phyloP scores from a whole-genome alignment of 805 yeast genomes.

The Priceomyces castillae region DNA sequence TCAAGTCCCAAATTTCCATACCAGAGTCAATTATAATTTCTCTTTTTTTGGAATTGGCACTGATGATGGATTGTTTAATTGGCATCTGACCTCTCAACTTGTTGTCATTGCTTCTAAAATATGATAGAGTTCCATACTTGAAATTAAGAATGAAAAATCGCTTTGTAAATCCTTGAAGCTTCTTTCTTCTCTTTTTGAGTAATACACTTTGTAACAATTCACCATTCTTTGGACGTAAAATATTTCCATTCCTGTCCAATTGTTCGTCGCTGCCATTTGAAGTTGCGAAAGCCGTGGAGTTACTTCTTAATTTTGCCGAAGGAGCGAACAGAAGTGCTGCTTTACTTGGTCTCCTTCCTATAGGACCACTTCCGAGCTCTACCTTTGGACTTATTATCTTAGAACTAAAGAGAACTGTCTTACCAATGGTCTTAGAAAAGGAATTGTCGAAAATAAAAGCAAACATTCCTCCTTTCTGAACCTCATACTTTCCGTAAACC shows the following conservation, averaged over 20 bases:
- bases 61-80: slow-evolving; percentile 72
- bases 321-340: neutral
- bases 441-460: slow-evolving; percentile 94
- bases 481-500: slow-evolving; percentile 60
- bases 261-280: neutral
- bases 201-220: slow-evolving; percentile 76
- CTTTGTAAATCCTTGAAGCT: slow-evolving; percentile 80
- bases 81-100: slow-evolving; percentile 91
- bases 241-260: slow-evolving; percentile 8
- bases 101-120: slow-evolving; percentile 70
- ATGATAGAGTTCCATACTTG: slow-evolving; percentile 78
- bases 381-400: slow-evolving; percentile 15
- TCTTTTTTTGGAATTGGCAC: slow-evolving; percentile 65
- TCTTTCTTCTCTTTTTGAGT: slow-evolving; percentile 75
- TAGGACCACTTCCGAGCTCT: neutral
- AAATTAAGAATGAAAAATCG: slow-evolving; percentile 82
- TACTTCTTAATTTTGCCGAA: neutral
- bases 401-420: slow-evolving; percentile 67
- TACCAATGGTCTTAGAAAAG: slow-evolving; percentile 79
- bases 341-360: neutral
- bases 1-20: slow-evolving; percentile 88
- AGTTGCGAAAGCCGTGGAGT: neutral
- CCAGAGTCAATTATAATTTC: slow-evolving; percentile 89
- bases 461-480: slow-evolving; percentile 62
- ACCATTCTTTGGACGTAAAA: slow-evolving; percentile 52